Conservation (phyloP, 2,329 filamentous ascomycete species). For the Coniochaeta ligniaria region DNA sequence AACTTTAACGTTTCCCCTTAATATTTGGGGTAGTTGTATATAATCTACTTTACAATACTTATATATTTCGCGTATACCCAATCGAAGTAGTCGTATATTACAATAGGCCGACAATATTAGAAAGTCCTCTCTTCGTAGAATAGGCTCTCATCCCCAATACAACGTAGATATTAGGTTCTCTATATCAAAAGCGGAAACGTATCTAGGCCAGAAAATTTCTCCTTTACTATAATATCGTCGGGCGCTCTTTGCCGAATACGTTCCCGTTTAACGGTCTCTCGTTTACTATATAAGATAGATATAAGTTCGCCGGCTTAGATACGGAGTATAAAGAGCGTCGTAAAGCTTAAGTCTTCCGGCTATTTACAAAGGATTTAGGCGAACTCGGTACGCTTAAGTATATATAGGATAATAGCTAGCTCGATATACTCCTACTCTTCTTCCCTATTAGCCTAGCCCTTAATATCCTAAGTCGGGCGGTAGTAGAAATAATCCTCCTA, state of each 20-base stretch:
- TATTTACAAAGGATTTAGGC: too few relatives aligned
- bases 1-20: constrained; percentile 3
- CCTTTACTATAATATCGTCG: constrained; percentile 3
- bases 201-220: constrained; percentile 6
- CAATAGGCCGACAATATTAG: constrained; percentile 4
- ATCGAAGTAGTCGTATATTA: constrained; percentile 1
- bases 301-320: not conserved
- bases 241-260: constrained; percentile 3
- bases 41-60: too few relatives aligned
- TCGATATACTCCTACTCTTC: too few relatives aligned
- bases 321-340: too few relatives aligned
- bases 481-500: too few relatives aligned
- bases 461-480: too few relatives aligned
- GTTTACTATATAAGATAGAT: not conserved
- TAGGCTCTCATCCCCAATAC: constrained; percentile 7
- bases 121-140: constrained; percentile 9
- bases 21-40: not conserved
- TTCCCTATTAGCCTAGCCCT: too few relatives aligned
- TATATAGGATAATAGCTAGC: too few relatives aligned
- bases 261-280: constrained; percentile 3
- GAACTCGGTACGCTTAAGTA: too few relatives aligned
- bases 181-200: constrained; percentile 7
- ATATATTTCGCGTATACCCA: too few relatives aligned
- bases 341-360: too few relatives aligned
- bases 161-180: constrained; percentile 5